Evolutionary conservation across 306 rosid species (phyloP), one percentile per base, ranked within the genome.

Genomic region (Lathyrus sativus): DNA sequence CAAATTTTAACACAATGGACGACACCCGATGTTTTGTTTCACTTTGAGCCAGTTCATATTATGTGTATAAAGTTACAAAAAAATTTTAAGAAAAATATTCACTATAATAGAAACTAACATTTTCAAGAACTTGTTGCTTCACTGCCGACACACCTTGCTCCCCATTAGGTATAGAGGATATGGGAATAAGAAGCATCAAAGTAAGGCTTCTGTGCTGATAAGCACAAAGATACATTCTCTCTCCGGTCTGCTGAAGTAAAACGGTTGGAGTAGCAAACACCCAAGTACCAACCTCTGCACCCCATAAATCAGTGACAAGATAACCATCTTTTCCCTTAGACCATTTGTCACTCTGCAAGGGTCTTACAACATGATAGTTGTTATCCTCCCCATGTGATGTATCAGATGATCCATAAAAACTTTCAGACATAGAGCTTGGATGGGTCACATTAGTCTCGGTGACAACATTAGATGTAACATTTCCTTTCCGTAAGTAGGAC

Each of bases 231-330:
- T 79, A 93, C 99, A 93, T 88, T 79, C 75, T 87, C 82, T 93
- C 95, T 74, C 70, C 81, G 13, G 92, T 79, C 76, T 82, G 99
- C 70, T 43, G 80, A 67, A 88, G 87, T 82, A 83, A 86, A 59
- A 93, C 86, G 46, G 91, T 90, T 51, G 99, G 96, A 28, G 95
- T 81, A 69, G 83, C 82, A 79, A 63, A 76, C 56, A 71, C 73
- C 78, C 83, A 78, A 0, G 81, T 79, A 42, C 89, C 85, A 78
- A 88, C 73, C 78, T 88, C 97, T 66, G 80, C 83, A 57, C 99
- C 96, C 99, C 97, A 93, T 65, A 90, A 81, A 83, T 93, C 99
- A 76, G 92, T 88, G 78, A 83, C 89, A 77, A 93, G 91, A 83
- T 85, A 93, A 48, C 96, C 95, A 66, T 90, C 95, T 74, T 87